Evolutionary conservation across 768 basidiomycete genomes (phyloP), one percentile per base, ranked within the genome.

Genomic region (Tylopilus subfusipes): DNA sequence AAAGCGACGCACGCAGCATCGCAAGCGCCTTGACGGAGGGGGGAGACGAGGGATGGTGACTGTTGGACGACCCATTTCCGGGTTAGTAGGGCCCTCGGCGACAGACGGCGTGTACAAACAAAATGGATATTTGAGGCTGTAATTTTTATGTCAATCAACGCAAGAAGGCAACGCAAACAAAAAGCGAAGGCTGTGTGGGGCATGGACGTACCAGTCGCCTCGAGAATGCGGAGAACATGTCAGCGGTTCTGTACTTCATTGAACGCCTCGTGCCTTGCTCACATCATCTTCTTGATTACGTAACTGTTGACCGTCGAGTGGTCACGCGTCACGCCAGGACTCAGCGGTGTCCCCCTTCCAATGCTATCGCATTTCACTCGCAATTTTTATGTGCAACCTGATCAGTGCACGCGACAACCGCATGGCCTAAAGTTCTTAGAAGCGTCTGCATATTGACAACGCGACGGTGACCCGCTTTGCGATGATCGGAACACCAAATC

Each of bases 21-120:
- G 72, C 73, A 6, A 91, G 73, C 0, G 88, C 86, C 61, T 80
- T 76, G 14, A 61, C 75, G 0, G 89, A 90, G 0, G 84, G 80
- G 0, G 86, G 84, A 0, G 86, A 88, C 5, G 79, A 72, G 0
- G 86, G 75, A 46, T 81, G 75, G 65, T 90, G 88, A 61, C 89
- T 91, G 42, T 25, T 11, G 47, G 12, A 46, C 19, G 19, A n/a
- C 19, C 9, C 38, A 19, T 19, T 7, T 38, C n/a, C 16, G 1
- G 19, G 30, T 59, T 10, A 60, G 63, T 43, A 42, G 34, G 53
- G 22, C 40, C n/a, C 24, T 44, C 39, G 62, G 50, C 5, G 56
- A 55, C 33, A 27, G 30, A 59, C 47, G 42, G 50, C 12, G 10
- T 10, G 4, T 22, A 71, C 80, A 60, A 61, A 86, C 85, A 86